Conservation (phyloP, 331 rosid species). For the Ulmus americana region DNA sequence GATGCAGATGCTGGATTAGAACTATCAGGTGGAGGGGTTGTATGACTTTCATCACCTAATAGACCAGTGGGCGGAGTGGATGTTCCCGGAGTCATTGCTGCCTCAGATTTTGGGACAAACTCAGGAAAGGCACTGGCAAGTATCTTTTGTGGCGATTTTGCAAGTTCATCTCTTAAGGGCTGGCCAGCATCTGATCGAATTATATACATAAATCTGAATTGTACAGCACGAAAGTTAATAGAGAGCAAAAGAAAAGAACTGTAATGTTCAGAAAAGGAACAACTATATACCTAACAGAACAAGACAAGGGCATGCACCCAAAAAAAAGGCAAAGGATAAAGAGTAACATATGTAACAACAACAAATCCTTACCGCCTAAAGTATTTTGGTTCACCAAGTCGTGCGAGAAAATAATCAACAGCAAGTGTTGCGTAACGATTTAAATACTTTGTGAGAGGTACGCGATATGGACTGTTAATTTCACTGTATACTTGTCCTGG, state of each 20-base stretch:
- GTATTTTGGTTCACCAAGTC: slow-evolving; percentile 84
- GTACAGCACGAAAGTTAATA: slow-evolving; percentile 9
- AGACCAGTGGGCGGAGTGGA: slow-evolving; percentile 47
- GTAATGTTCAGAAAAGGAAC: background rate
- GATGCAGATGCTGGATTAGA: slow-evolving; percentile 43
- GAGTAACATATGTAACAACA: background rate
- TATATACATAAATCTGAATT: slow-evolving; percentile 78
- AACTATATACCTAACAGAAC: background rate
- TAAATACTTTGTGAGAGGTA: slow-evolving; percentile 82
- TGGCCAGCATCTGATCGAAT: slow-evolving; percentile 92
- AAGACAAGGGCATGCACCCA: too few species aligned
- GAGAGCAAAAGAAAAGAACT: slow-evolving; percentile 5
- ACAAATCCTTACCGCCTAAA: slow-evolving; percentile 69
- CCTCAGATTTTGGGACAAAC: slow-evolving; percentile 61
- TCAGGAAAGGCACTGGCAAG: slow-evolving; percentile 85
- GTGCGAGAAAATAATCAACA: slow-evolving; percentile 87
- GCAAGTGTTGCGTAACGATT: slow-evolving; percentile 83
- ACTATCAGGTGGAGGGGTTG: slow-evolving; percentile 45
- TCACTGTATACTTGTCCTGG: slow-evolving; percentile 93
- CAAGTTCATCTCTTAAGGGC: slow-evolving; percentile 87
- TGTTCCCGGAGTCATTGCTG: slow-evolving; percentile 47
- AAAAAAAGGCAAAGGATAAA: background rate
- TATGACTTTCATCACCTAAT: slow-evolving; percentile 63
- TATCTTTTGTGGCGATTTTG: slow-evolving; percentile 93
- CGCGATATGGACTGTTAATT: slow-evolving; percentile 88